A percentile compares a stretch with the other conserved stretches of the same genome.
Evolutionary conservation across 2,329 filamentous ascomycete species (phyloP).

Genomic region (Xylaria sp.): DNA sequence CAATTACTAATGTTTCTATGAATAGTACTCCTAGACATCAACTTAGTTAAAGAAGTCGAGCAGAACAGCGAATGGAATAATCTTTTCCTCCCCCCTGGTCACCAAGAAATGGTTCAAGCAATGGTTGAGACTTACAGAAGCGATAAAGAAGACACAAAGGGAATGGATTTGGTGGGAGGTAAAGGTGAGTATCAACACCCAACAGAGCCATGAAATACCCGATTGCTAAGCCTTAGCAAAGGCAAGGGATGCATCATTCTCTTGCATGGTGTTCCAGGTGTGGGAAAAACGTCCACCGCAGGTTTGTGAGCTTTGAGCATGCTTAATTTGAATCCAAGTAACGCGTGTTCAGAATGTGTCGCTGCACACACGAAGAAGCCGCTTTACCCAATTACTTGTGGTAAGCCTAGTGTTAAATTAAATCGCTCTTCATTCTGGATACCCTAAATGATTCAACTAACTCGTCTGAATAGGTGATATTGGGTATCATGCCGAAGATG

Average conservation of each 20-base stretch:
- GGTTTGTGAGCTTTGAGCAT: too few relatives aligned
- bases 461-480: background rate
- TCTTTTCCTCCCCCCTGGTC: background rate
- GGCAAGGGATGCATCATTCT: conserved; percentile 12
- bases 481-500: background rate
- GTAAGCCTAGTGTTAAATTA: background rate
- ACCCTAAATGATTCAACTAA: background rate
- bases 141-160: background rate
- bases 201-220: background rate
- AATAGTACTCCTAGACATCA: background rate
- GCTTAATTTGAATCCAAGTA: background rate
- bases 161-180: background rate
- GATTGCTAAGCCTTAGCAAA: background rate
- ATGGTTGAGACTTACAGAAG: background rate
- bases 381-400: conserved; percentile 5
- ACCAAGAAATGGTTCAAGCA: conserved; percentile 8
- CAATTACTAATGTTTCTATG: background rate
- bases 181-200: background rate
- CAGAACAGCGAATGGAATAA: background rate
- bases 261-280: conserved; percentile 8
- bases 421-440: too few relatives aligned
- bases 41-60: background rate
- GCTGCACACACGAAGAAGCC: conserved; percentile 1
- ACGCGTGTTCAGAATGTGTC: background rate
- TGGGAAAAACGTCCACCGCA: conserved; percentile 21